Evolutionary conservation across 352 stramenopile genomes (phyloP).

Genomic region (Globisporangium barbulae): DNA sequence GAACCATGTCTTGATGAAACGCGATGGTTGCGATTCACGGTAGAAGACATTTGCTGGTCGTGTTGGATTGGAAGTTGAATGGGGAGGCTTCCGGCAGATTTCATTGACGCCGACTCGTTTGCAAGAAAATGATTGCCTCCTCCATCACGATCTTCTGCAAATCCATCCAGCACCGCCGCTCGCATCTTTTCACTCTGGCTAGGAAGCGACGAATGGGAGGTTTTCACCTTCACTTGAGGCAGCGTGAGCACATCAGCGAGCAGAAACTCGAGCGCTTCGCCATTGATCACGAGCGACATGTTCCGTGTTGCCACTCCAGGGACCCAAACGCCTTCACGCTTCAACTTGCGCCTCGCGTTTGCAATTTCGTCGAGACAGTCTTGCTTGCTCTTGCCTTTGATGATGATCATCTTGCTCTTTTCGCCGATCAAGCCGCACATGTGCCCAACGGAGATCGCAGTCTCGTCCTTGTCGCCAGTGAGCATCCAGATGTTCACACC

Average conservation of each 20-base stretch:
- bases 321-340: conserved; percentile 76
- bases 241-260: conserved; percentile 36
- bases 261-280: conserved; percentile 71
- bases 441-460: conserved; percentile 98
- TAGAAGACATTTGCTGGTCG: conserved; percentile 9
- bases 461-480: conserved; percentile 99
- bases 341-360: conserved; percentile 66
- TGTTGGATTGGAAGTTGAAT: conserved; percentile 20
- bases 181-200: conserved; percentile 16
- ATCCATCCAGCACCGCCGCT: conserved; percentile 20
- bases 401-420: conserved; percentile 79
- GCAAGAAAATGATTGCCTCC: conserved; percentile 16
- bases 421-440: conserved; percentile 91
- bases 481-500: conserved; percentile 99
- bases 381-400: conserved; percentile 77
- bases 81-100: conserved; percentile 43
- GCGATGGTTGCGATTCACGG: conserved; percentile 13
- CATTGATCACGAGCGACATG: conserved; percentile 82
- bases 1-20: conserved; percentile 37
- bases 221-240: conserved; percentile 7
- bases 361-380: conserved; percentile 82
- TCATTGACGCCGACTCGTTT: conserved; percentile 45
- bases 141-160: conserved; percentile 23
- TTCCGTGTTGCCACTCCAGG: conserved; percentile 67
- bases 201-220: background rate